Percentiles rank a stretch among this genome's conserved stretches.
Evolutionary conservation across 495 filamentous ascomycete species (phyloP).

Genomic region (Aspergillus heteromorphus): DNA sequence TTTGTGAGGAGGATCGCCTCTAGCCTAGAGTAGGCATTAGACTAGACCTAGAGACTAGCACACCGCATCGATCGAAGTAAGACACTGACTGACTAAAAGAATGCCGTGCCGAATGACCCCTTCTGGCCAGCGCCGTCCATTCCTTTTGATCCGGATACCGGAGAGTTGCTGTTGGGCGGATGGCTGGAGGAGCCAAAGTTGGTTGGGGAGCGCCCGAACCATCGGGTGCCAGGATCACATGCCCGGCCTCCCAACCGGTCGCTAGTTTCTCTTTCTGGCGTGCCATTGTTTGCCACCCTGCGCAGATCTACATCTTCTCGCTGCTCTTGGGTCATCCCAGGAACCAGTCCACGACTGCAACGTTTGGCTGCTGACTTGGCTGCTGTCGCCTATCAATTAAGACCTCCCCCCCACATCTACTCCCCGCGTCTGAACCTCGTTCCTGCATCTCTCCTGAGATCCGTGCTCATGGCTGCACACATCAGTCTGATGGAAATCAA

Average conservation of each 20-base stretch:
- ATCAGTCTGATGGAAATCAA: background rate
- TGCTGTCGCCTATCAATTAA: background rate
- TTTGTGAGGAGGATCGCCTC: background rate
- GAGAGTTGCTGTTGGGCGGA: background rate
- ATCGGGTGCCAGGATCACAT: conserved; percentile 13
- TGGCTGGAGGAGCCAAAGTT: background rate
- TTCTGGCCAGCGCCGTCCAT: background rate
- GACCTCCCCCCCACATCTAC: background rate
- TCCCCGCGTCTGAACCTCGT: background rate
- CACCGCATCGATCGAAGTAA: no score
- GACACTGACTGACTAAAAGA: no score
- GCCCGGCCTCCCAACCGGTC: conserved; percentile 1
- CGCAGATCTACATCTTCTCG: conserved; percentile 2
- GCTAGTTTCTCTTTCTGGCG: background rate
- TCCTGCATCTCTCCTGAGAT: background rate
- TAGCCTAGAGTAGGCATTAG: background rate
- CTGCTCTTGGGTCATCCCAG: background rate
- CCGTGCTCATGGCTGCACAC: conserved; percentile 12
- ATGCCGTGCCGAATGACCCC: background rate
- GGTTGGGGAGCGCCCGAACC: conserved; percentile 11
- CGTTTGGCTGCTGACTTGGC: background rate
- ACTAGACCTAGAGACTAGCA: no score
- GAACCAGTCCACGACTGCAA: background rate
- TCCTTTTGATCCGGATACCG: background rate
- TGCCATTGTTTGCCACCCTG: background rate